Percentiles rank a stretch among this genome's conserved stretches.
phyloP scores from a whole-genome alignment of 2,329 filamentous ascomycete genomes.

The Chrysoporthe puriensis region DNA sequence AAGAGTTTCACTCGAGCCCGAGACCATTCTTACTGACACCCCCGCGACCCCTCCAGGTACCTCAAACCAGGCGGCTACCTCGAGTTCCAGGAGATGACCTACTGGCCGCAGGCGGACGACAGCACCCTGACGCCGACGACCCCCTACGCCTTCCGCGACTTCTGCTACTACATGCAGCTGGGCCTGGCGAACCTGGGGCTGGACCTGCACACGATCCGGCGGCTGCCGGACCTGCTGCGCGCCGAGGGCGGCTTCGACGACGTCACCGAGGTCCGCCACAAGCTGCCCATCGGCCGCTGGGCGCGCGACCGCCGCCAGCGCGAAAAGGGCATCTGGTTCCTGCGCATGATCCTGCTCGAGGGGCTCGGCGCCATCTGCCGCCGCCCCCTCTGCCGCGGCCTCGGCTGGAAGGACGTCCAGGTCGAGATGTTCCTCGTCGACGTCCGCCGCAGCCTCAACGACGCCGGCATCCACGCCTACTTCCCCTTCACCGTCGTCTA shows the following conservation, averaged over 20 bases:
- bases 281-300: slow-evolving; percentile 55
- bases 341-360: slow-evolving; percentile 46
- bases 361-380: slow-evolving; percentile 38
- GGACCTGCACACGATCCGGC: slow-evolving; percentile 46
- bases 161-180: slow-evolving; percentile 44
- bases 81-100: slow-evolving; percentile 53
- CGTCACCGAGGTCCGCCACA: slow-evolving; percentile 41
- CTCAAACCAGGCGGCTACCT: slow-evolving; percentile 56
- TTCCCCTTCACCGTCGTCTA: slow-evolving; percentile 38
- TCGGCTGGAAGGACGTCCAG: slow-evolving; percentile 41
- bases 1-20: no score
- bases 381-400: slow-evolving; percentile 37
- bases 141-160: slow-evolving; percentile 53
- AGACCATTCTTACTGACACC: neutral
- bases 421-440: slow-evolving; percentile 43
- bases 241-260: slow-evolving; percentile 46
- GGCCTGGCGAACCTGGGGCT: slow-evolving; percentile 48
- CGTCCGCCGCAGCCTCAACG: slow-evolving; percentile 39
- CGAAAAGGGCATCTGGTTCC: slow-evolving; percentile 48
- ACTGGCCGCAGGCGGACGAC: slow-evolving; percentile 50
- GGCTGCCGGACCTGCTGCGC: slow-evolving; percentile 41
- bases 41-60: slow-evolving; percentile 40
- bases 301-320: slow-evolving; percentile 46
- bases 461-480: slow-evolving; percentile 37
- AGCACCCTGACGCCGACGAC: slow-evolving; percentile 42